Conservation (phyloP, 2,329 filamentous ascomycete genomes). For the Alternaria arbusti region DNA sequence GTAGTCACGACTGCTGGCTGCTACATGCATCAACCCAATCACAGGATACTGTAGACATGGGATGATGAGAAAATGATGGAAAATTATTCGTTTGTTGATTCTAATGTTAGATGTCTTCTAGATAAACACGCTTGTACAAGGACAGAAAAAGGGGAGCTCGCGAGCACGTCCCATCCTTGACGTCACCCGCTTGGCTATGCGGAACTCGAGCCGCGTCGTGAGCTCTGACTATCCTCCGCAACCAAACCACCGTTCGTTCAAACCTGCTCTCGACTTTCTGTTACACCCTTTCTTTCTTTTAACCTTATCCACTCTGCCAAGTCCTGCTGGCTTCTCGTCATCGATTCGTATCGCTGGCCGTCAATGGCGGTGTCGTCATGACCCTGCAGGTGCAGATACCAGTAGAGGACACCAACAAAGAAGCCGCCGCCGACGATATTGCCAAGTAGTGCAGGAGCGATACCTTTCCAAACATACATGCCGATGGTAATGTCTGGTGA, state of each 20-base stretch:
- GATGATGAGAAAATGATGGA: background rate
- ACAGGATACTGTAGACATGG: background rate
- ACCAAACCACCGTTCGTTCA: background rate
- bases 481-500: conserved; percentile 27
- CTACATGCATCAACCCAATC: background rate
- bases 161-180: background rate
- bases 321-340: background rate
- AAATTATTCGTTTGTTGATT: background rate
- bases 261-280: background rate
- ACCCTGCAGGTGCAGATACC: conserved; percentile 9
- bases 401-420: conserved; percentile 8
- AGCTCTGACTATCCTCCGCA: background rate
- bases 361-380: conserved; percentile 1
- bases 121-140: too few relatives aligned
- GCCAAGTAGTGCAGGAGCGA: conserved; percentile 31
- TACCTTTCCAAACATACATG: conserved; percentile 39
- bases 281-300: background rate
- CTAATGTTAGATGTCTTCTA: background rate
- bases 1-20: background rate
- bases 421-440: conserved; percentile 29
- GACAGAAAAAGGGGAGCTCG: too few relatives aligned
- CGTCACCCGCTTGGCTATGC: background rate
- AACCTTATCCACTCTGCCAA: background rate
- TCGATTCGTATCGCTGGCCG: conserved; percentile 4
- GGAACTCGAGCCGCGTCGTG: background rate